Evolutionary conservation across 176 grass and related monocot species (phyloP), one percentile per base, ranked within the genome.

Genomic region (Triticum timopheevii): DNA sequence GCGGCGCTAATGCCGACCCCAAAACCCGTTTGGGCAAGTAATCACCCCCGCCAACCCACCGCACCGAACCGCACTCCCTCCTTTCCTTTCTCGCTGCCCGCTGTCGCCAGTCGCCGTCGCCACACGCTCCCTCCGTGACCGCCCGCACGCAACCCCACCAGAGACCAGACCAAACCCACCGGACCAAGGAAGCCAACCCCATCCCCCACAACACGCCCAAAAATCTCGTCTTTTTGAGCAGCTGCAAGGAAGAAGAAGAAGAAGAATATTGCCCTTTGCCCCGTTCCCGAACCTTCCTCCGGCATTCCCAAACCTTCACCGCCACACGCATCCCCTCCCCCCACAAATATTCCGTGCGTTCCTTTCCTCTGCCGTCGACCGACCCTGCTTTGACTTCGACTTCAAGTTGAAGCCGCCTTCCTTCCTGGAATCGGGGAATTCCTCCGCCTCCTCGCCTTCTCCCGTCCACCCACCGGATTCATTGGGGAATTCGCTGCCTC

Each of bases 311-410:
- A 19, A 19, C 52, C 52, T 56, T 54, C 42, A 28, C 28, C 28
- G 28, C 27, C 27, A 27, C 27, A 27, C 40, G 71, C 71, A 74
- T 71, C 69, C 69, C 20, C 54, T 58, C 22, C 67, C 31, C 67
- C 11, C 23, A 70, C 1, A 72, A 72, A 23, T 58, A 72, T 42
- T 72, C 16, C 10, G 4, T 52, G 15, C 49, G 2, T 52, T 16
- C n/a, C 40, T 27, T 27, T 74, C 23, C 71, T n/a, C 25, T 44
- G 70, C 70, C 70, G 38, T 44, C 15, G 15, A 4, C 0, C 50
- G 2, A 19, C 50, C 50, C 50, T 54, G 72, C 72, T 75, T 75
- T 75, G 42, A 74, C 71, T 74, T 74, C 28, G 40, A 75, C 72
- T 75, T 15, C 22, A 7, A 39, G 1, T 59, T 59, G 19, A 59